Conservation (phyloP, 768 basidiomycete genomes). For the Tulasnella sp. region DNA sequence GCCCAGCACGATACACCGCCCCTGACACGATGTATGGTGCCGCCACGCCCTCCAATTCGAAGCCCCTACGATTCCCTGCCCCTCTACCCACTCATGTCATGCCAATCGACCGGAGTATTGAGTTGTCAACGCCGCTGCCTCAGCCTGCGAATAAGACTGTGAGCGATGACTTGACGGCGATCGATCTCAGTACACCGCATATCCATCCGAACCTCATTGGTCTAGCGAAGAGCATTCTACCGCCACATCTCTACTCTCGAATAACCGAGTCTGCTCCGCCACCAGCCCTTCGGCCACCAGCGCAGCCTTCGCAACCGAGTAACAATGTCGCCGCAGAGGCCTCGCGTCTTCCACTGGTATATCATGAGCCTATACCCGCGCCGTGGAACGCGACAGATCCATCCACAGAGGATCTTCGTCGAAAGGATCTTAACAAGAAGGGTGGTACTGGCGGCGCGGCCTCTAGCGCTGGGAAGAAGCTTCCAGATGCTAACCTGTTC, state of each 20-base stretch:
- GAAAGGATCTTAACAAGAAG: constrained; percentile 6
- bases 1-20: constrained; percentile 12
- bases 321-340: not conserved
- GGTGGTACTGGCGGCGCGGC: not conserved
- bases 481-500: constrained; percentile 10
- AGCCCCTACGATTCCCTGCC: constrained; percentile 5
- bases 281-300: constrained; percentile 5
- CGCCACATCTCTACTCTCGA: constrained; percentile 5
- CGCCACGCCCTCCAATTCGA: not conserved
- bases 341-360: not conserved
- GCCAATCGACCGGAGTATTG: constrained; percentile 6
- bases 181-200: constrained; percentile 6
- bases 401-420: not conserved
- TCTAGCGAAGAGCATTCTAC: constrained; percentile 1
- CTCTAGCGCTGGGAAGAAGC: not conserved
- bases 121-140: not conserved
- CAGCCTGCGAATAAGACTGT: constrained; percentile 3
- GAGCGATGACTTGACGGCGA: constrained; percentile 2
- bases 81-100: constrained; percentile 13
- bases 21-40: constrained; percentile 12
- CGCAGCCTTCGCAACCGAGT: not conserved
- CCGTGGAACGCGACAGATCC: constrained; percentile 6
- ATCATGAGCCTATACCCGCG: not conserved
- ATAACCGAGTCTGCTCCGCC: constrained; percentile 12
- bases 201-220: constrained; percentile 4